Base-by-base conservation (phyloP, 768 basidiomycete species). In the Psilocybe azurescens region DNA sequence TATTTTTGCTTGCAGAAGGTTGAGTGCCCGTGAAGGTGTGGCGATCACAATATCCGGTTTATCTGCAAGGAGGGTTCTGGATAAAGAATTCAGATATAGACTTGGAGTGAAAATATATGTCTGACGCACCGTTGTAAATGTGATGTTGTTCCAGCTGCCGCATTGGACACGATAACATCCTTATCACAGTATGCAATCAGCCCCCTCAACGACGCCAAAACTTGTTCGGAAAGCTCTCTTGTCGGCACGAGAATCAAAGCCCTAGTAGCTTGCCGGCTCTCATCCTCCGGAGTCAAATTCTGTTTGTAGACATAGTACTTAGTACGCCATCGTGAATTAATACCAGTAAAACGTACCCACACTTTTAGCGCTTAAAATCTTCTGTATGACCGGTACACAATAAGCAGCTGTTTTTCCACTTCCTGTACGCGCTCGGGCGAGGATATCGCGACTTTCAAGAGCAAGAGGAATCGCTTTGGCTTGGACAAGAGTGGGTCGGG, bases 401-500 rank as follows among this genome's bases (percentile, higher is more conserved):
- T 99, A 99, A 2, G 97, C 95, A 3, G 92, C 94, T 0, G 97
- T 99, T 79, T 99, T 99, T 28, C 97, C 97, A 60, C 93, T 95
- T 16, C 97, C 97, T 3, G 97, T 99, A 33, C 94, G 86, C 2
- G 97, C 97, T 49, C 94, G 86, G 18, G 96, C 97, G 33, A 99
- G 87, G 57, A 99, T 91, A 74, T 99, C 97, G 36, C 83, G 81
- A 65, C 90, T 88, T 74, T 95, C 91, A 36, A 99, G 83, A 1
- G 96, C 94, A 16, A 97, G 83, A 1, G 97, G 96, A 52, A 99
- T 96, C 3, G 94, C 91, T 73, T 93, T 94, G 8, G 85, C 84
- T 74, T 99, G 97, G 16, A 99, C 91, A 32, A 93, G 84, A 0
- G 97, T 99, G 6, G 97, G 97, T 41, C 89, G 85, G 16, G 94